Evolutionary conservation across 2,329 filamentous ascomycete species (phyloP).

Genomic region (Metarhizium humberi): DNA sequence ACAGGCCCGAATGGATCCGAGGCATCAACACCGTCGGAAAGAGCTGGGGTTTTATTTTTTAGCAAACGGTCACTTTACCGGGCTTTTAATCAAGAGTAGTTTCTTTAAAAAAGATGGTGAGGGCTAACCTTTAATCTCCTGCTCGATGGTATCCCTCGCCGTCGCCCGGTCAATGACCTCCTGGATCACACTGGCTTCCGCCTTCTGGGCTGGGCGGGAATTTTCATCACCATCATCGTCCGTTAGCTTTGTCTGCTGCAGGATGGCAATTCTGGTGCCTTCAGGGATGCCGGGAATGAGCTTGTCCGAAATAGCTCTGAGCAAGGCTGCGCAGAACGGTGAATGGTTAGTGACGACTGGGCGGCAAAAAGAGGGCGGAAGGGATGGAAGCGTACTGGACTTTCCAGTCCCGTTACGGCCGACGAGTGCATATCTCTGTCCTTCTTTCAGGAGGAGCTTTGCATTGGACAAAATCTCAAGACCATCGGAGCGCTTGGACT

Average conservation of each 20-base stretch:
- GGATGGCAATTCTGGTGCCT: conserved; percentile 52
- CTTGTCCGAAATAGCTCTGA: conserved; percentile 68
- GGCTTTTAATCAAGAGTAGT: too few species aligned
- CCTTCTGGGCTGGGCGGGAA: background rate
- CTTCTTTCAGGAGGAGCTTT: conserved; percentile 61
- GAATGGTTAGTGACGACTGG: background rate
- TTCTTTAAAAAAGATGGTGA: too few species aligned
- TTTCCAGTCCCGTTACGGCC: conserved; percentile 79
- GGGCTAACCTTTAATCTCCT: conserved; percentile 49
- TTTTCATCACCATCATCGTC: conserved; percentile 22
- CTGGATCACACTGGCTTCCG: conserved; percentile 45
- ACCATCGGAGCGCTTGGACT: conserved; percentile 35
- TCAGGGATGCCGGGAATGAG: conserved; percentile 68
- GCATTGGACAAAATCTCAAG: conserved; percentile 64
- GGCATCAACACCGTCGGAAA: conserved; percentile 51
- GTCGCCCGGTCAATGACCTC: conserved; percentile 56
- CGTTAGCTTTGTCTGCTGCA: conserved; percentile 53
- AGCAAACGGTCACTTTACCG: background rate
- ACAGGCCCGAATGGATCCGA: conserved; percentile 49
- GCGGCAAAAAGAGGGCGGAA: background rate
- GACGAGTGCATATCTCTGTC: conserved; percentile 66
- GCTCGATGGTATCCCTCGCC: conserved; percentile 45
- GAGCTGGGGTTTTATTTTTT: conserved; percentile 26
- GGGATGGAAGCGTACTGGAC: conserved; percentile 46
- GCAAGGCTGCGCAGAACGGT: conserved; percentile 39